Evolutionary conservation across 2,329 filamentous ascomycete genomes (phyloP), one percentile per base, ranked within the genome.

Genomic region (Phyllosticta ampelicida): DNA sequence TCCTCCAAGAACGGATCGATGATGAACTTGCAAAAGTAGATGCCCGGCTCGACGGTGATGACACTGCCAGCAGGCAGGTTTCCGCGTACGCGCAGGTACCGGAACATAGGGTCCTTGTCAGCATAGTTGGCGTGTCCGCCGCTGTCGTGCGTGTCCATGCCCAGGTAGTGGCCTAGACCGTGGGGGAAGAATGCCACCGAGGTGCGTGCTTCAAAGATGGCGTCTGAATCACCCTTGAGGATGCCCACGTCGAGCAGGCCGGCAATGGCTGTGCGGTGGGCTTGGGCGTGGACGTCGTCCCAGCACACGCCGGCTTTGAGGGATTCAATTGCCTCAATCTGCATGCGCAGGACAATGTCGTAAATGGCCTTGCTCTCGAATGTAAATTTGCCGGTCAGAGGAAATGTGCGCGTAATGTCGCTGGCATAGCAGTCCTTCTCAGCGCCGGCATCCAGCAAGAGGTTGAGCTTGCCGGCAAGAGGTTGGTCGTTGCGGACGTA

Each of bases 11-110:
- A 86, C 19, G 82, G 81, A 73, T 89, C 81, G 60, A 91, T 81
- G 62, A 88, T 90, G 57, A 83, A 85, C 36, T 80, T 78, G 69
- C 85, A 86, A 72, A 91, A 91, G 71, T 91, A 91, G 48, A 86
- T 85, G 19, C 94, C 94, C 11, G 94, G 94, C 76, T 99, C 94
- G 48, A 97, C 92, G 0, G 94, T 99, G 56, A 99, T 85, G 21
- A 99, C 89, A 54, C 86, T 86, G 8, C 87, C 86, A 0, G 84
- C 86, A 0, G 90, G 89, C 53, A 96, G 72, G 20, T 74, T 79
- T 11, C 88, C 86, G 56, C 94, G 78, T 48, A 95, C 85, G 51
- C 94, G 80, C 61, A 99, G 76, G 68, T 96, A 97, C 56, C 84
- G 80, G 74, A 96, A 97, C 80, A 96, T 83, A 36, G 82, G 77